Percentiles rank a stretch among this genome's conserved stretches.
Evolutionary conservation across 179 eudicot species (phyloP).

Genomic region (Silene coronaria): DNA sequence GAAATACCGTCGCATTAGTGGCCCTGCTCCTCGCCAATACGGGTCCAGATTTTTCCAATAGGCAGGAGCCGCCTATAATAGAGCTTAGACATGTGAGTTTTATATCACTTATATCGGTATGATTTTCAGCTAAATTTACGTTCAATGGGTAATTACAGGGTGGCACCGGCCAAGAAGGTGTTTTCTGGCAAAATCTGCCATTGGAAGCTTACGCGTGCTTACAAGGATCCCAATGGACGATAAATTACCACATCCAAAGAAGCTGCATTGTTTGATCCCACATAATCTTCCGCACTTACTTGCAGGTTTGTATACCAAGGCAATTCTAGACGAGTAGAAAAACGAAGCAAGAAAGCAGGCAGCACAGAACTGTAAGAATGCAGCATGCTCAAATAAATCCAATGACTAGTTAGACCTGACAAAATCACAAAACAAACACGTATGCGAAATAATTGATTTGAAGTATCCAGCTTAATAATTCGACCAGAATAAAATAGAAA

Average conservation of each 20-base stretch:
- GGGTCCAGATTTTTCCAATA: constrained; percentile 82
- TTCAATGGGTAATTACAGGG: background rate
- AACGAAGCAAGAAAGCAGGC: background rate
- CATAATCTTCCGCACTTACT: background rate
- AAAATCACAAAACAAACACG: too few relatives aligned
- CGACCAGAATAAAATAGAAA: too few relatives aligned
- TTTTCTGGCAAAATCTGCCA: background rate
- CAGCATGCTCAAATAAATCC: background rate
- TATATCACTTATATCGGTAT: background rate
- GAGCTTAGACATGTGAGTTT: background rate
- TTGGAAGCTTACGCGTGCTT: background rate
- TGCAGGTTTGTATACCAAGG: background rate
- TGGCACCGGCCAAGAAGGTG: background rate
- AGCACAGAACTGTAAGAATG: background rate
- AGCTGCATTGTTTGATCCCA: background rate
- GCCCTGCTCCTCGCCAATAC: constrained; percentile 58
- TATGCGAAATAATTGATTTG: too few relatives aligned
- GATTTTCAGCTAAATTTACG: background rate
- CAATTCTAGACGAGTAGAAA: background rate
- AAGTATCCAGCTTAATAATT: too few relatives aligned
- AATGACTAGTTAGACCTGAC: background rate
- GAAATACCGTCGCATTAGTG: constrained; percentile 68
- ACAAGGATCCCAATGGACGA: background rate
- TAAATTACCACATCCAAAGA: background rate
- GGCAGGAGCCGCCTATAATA: constrained; percentile 56